Base-by-base conservation (phyloP, 1,284 basidiomycete genomes). In the Athelia psychrophila region DNA sequence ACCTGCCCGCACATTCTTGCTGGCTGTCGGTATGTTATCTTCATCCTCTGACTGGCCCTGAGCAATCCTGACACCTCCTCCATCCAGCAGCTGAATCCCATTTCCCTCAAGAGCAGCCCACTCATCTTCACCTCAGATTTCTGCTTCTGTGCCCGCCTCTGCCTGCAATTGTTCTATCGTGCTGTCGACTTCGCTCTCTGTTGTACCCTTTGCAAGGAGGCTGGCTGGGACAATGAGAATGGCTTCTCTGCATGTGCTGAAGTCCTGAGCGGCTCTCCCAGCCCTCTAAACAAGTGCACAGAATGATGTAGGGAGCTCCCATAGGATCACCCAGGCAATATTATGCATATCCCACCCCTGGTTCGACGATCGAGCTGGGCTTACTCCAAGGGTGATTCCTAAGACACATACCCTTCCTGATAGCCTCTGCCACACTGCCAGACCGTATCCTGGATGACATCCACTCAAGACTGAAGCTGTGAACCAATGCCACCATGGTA, bases 391-490 rank as follows among this genome's bases (percentile, higher is more conserved):
- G 42, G 22, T 22, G 42, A 13, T 19, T 52, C 13, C n/a, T 32
- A n/a, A 23, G 15, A 15, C 10, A 23, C 32, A 44, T 54, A 10
- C 44, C 19, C 15, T 47, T 51, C 24, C 20, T 53, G 15, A 27
- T 51, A 13, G 53, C 51, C 22, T 51, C 50, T 3, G 53, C 53
- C 3, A 54, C 53, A 13, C 45, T 54, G 8, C 52, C 53, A 5
- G 15, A 23, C 8, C 22, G 23, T 18, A 22, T 48, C 9, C 45
- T 53, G 5, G 19, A 40, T 12, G 32, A 46, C n/a, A 38, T 52
- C n/a, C n/a, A 22, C 9, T 13, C 8, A 9, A 49, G 18, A 22
- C 23, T 49, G n/a, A 10, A 23, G 10, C 15, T 49, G n/a, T 19
- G 9, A 10, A 9, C 8, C 10, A 45, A 15, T 40, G 48, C 48